These are phyloP conservation scores for Fusarium pseudocircinatum DNA, from an alignment of 2,329 filamentous ascomycete genomes.

Conservation along the genomic window DNA sequence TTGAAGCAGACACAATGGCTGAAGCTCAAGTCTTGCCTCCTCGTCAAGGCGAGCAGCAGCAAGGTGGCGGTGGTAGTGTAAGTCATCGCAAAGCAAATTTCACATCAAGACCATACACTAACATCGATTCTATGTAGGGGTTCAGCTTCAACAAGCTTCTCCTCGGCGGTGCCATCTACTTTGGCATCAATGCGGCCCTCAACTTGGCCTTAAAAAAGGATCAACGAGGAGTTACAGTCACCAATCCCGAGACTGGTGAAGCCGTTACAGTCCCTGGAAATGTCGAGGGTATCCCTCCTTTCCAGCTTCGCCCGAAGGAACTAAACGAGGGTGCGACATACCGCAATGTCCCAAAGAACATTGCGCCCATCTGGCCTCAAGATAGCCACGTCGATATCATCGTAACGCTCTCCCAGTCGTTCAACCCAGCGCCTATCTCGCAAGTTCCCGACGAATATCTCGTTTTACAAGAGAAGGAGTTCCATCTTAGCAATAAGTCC, in stretches of 20 bases:
- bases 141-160: conserved; percentile 58
- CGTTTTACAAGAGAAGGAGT: conserved; percentile 82
- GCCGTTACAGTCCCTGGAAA: conserved; percentile 63
- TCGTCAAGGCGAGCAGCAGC: conserved; percentile 40
- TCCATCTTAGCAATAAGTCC: conserved; percentile 79
- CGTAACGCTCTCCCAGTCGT: conserved; percentile 83
- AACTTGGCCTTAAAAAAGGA: conserved; percentile 62
- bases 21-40: conserved; percentile 39
- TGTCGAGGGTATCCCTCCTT: conserved; percentile 69
- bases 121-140: conserved; percentile 38
- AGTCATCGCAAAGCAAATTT: conserved; percentile 30
- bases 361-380: conserved; percentile 89
- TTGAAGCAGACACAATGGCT: conserved; percentile 38
- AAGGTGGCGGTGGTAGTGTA: conserved; percentile 43
- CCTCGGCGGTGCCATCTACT: conserved; percentile 64
- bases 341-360: conserved; percentile 71
- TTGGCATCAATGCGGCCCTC: conserved; percentile 68
- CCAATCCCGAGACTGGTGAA: conserved; percentile 61
- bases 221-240: conserved; percentile 57
- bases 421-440: conserved; percentile 73
- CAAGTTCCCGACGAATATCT: conserved; percentile 72
- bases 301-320: conserved; percentile 68
- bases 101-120: conserved; percentile 3
- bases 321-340: conserved; percentile 71
- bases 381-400: conserved; percentile 83